phyloP scores from a whole-genome alignment of 2,329 filamentous ascomycete genomes.

The Talaromyces pinophilus region DNA sequence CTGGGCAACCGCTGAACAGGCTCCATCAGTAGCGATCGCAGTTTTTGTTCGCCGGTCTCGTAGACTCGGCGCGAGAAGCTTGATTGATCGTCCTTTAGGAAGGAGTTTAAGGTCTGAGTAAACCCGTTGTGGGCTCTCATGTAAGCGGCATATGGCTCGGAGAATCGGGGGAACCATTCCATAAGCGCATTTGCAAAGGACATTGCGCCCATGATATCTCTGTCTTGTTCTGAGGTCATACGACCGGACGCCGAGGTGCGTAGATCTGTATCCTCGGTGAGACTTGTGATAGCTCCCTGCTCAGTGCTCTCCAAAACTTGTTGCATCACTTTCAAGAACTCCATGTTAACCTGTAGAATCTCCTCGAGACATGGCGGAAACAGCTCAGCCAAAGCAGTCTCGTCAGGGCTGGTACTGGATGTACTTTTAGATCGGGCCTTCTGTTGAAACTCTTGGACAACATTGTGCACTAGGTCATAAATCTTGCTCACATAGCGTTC shows the following conservation, averaged over 20 bases:
- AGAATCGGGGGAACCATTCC: conserved; percentile 92
- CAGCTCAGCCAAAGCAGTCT: conserved; percentile 70
- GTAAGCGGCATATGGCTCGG: conserved; percentile 88
- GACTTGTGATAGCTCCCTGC: conserved; percentile 73
- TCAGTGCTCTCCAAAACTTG: conserved; percentile 80
- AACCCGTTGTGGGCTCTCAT: conserved; percentile 88
- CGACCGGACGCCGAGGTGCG: conserved; percentile 50
- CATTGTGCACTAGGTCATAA: conserved; percentile 75
- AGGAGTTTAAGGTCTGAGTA: conserved; percentile 74
- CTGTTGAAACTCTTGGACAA: conserved; percentile 77
- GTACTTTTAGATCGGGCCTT: conserved; percentile 62
- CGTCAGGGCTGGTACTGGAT: conserved; percentile 69
- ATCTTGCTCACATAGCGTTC: conserved; percentile 90
- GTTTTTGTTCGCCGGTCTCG: conserved; percentile 82
- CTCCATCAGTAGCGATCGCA: conserved; percentile 91
- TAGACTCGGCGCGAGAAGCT: conserved; percentile 79
- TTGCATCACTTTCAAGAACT: conserved; percentile 75
- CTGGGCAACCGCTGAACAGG: conserved; percentile 91
- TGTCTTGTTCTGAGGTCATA: conserved; percentile 48
- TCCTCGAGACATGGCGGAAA: conserved; percentile 79
- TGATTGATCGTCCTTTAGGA: conserved; percentile 74
- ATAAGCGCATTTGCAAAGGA: conserved; percentile 78
- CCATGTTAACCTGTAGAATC: conserved; percentile 79
- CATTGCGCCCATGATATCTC: conserved; percentile 75
- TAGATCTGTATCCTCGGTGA: conserved; percentile 61